Evolutionary conservation across 2,329 filamentous ascomycete species (phyloP).

Genomic region (Cordyceps farinosa): DNA sequence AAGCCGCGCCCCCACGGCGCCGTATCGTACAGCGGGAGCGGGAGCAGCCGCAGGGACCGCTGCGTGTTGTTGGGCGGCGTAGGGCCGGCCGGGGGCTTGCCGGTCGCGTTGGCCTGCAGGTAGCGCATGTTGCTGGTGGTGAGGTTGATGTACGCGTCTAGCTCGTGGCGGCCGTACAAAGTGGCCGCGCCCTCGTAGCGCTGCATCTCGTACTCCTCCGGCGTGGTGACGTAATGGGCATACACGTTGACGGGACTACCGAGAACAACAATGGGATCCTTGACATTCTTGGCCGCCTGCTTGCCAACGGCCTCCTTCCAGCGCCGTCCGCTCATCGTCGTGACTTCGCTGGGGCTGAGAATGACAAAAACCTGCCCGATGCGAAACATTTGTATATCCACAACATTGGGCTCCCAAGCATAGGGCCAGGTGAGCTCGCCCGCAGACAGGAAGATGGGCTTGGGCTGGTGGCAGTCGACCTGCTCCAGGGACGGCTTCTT

Average conservation of each 20-base stretch:
- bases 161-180: conserved; percentile 76
- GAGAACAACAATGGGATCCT: conserved; percentile 69
- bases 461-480: conserved; percentile 70
- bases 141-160: conserved; percentile 84
- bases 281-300: conserved; percentile 47
- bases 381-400: conserved; percentile 81
- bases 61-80: conserved; percentile 74
- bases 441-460: conserved; percentile 84
- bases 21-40: conserved; percentile 70
- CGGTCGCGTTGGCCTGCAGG: conserved; percentile 34
- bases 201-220: conserved; percentile 78
- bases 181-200: conserved; percentile 95
- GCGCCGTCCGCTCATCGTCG: conserved; percentile 85
- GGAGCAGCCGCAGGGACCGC: conserved; percentile 72
- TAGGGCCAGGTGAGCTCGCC: conserved; percentile 77
- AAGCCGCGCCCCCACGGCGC: conserved; percentile 63
- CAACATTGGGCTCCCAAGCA: conserved; percentile 84
- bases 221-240: conserved; percentile 74
- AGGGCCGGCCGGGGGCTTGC: conserved; percentile 49
- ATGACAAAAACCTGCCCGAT: conserved; percentile 82
- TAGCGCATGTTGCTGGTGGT: conserved; percentile 59
- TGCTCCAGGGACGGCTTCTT: conserved; percentile 69
- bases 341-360: conserved; percentile 80
- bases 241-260: conserved; percentile 89
- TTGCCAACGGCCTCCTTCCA: conserved; percentile 69